Evolutionary conservation across 2,329 filamentous ascomycete species (phyloP), one percentile per base, ranked within the genome.

Genomic region (Fusarium armeniacum): DNA sequence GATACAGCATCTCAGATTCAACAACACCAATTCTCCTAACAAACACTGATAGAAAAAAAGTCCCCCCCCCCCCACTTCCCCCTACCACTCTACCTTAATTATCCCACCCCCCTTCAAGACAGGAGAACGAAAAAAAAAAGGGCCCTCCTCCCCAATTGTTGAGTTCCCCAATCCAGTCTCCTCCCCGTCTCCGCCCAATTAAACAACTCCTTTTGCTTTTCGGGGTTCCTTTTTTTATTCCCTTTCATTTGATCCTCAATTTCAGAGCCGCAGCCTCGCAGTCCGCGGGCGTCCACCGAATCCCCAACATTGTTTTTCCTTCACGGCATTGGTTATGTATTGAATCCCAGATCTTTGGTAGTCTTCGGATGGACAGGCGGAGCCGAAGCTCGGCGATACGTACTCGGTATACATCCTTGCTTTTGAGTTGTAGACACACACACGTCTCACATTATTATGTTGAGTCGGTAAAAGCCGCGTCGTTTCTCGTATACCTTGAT

Each of bases 121-220:
- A 26, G 15, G 22, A 36, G 43, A 28, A 9, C 47, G 16, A 20
- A 13, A 24, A 51, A 53, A 60, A 67, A 70, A 71, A 57, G 55
- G 52, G 59, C 20, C 47, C 63, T 67, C 71, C 73, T 69, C 75
- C 75, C 75, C 75, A 76, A 76, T 76, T 76, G 75, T 76, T 76
- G 75, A 76, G 75, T 74, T 69, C 62, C 69, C 62, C 72, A 72
- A 72, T 68, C 71, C 58, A 41, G 32, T 32, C 18, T 44, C 22
- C 16, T 18, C 45, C 41, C 58, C 24, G 46, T 22, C 44, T 5
- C 69, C 69, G 24, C 15, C 73, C 74, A 75, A 73, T 70, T 69
- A 50, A 50, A 54, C 50, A 58, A 36, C 30, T 61, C 58, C 44
- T 44, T 57, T 52, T 20, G 45, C 28, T 54, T 44, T 60, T 51